Base-by-base conservation (phyloP, 2,329 filamentous ascomycete species). In the Fusarium denticulatum region DNA sequence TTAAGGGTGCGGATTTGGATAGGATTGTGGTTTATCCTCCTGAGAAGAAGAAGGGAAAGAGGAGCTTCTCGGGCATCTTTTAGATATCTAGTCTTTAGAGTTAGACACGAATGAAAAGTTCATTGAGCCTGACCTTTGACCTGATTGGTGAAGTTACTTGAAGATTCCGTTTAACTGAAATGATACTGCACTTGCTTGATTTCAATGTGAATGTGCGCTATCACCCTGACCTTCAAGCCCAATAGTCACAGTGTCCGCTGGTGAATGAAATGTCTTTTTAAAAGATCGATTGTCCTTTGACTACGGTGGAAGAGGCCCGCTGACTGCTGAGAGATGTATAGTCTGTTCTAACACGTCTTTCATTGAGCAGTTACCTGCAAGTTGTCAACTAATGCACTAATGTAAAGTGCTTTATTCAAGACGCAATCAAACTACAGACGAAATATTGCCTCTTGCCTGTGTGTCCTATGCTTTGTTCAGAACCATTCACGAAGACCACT, bases 1-100 rank as follows among this genome's bases (percentile, higher is more conserved):
- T 84, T 24, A 89, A 88, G 77, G 88, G 88, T 0, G 89, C 87
- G 2, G 89, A 91, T 74, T 75, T 91, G 28, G 89, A 91, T 71
- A 83, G 84, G 20, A 87, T 91, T 72, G 84, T 91, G 3, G 89
- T 91, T 1, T 91, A 90, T 77, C 89, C 88, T 2, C 81, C 87
- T 0, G 88, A 91, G 69, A 73, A 73, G 64, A 72, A 72, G 59
- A 67, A 63, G 56, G 55, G 34, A 1, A 76, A 75, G 50, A 12
- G 67, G 0, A 55, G 63, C 3, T 37, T 69, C 13, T 59, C 62
- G 2, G 71, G 58, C 1, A 11, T 64, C 6, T 60, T 67, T 30
- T 61, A 70, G 46, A 30, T 26, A 26, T 6, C 1, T 3, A 18
- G 3, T 4, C 4, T 0, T 20, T 12, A 10, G 14, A 14, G 3